A percentile compares a stretch with the other conserved stretches of the same genome.
These are phyloP conservation scores for Nidula microcarpa DNA, from an alignment of 768 basidiomycete genomes.

Conservation along the genomic window DNA sequence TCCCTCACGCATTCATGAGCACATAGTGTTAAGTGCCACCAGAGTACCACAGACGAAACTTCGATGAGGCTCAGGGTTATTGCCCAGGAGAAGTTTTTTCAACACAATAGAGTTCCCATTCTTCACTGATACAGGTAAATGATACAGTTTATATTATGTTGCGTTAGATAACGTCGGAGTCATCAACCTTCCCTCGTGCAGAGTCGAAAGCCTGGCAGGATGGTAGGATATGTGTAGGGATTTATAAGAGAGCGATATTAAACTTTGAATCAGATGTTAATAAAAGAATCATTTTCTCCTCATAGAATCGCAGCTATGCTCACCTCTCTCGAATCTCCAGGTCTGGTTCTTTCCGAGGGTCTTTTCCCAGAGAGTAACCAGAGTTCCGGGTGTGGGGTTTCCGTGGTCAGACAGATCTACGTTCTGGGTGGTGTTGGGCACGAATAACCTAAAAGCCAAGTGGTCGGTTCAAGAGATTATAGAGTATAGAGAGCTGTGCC, in stretches of 20 bases:
- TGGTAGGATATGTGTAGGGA: too few species aligned
- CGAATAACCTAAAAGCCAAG: conserved; percentile 30
- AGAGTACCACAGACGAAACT: too few species aligned
- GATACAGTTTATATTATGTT: too few species aligned
- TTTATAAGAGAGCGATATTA: not conserved
- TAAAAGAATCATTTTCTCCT: not conserved
- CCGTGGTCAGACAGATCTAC: conserved; percentile 42
- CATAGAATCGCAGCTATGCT: not conserved
- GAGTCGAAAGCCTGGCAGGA: too few species aligned
- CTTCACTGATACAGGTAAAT: too few species aligned
- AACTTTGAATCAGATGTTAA: not conserved
- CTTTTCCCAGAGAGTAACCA: conserved; percentile 39
- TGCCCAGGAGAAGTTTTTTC: too few species aligned
- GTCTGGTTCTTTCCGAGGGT: conserved; percentile 33
- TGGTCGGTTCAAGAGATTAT: not conserved
- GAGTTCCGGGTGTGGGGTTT: conserved; percentile 31
- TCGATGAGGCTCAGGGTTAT: too few species aligned
- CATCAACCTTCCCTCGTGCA: too few species aligned
- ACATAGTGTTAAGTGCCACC: too few species aligned
- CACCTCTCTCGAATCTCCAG: conserved; percentile 30
- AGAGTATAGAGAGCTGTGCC: not conserved
- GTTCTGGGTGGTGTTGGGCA: conserved; percentile 21
- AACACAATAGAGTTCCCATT: too few species aligned
- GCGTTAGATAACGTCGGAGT: too few species aligned
- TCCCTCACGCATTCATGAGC: too few species aligned